A percentile compares a stretch with the other conserved stretches of the same genome.
phyloP scores from a whole-genome alignment of 306 rosid genomes.

The Hippophae rhamnoides region DNA sequence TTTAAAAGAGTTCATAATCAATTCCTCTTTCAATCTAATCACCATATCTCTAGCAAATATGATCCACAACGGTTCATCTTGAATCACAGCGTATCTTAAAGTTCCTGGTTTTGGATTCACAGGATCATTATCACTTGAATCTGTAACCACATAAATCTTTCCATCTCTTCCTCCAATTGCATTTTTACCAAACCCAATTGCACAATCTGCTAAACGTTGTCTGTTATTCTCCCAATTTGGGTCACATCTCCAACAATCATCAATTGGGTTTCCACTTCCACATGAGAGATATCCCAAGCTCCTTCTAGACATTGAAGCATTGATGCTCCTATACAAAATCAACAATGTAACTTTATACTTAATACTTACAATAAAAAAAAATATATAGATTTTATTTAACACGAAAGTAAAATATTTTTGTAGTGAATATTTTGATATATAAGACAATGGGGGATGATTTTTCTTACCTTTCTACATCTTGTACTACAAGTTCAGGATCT shows the following conservation, averaged over 20 bases:
- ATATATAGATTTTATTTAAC: too few relatives aligned
- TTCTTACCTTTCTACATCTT: constrained; percentile 63
- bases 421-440: too few relatives aligned
- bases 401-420: too few relatives aligned
- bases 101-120: constrained; percentile 87
- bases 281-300: constrained; percentile 70
- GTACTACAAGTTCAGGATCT: constrained; percentile 48
- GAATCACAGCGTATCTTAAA: constrained; percentile 74
- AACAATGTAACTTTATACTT: too few relatives aligned
- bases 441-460: neutral
- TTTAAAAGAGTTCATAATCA: constrained; percentile 91
- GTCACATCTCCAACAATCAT: constrained; percentile 97
- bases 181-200: constrained; percentile 84
- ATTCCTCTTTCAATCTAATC: constrained; percentile 69
- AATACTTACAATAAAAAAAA: too few relatives aligned
- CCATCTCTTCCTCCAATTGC: constrained; percentile 82
- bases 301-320: constrained; percentile 55
- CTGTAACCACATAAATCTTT: constrained; percentile 68
- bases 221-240: constrained; percentile 71
- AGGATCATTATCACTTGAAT: constrained; percentile 45
- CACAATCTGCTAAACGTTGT: constrained; percentile 84
- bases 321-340: constrained; percentile 39
- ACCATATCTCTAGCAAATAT: constrained; percentile 85
- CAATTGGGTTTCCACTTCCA: constrained; percentile 85
- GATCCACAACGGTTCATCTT: constrained; percentile 91